phyloP scores from a whole-genome alignment of 768 basidiomycete species.

The Lactifluus pinguis region DNA sequence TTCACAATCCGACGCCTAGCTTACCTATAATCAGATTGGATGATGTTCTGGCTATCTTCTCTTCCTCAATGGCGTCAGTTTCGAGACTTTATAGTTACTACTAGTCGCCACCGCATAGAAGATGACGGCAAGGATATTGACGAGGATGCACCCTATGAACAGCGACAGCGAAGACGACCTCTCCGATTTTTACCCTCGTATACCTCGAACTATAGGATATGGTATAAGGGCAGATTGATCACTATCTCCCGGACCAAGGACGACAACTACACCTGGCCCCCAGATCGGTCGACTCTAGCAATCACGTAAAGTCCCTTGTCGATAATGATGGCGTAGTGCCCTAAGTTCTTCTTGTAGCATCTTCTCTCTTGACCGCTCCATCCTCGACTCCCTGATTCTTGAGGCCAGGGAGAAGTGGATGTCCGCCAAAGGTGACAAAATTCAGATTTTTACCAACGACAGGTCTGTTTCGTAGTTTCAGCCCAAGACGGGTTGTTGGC shows the following conservation, averaged over 20 bases:
- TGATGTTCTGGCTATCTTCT: conserved; percentile 59
- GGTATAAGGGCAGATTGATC: conserved; percentile 35
- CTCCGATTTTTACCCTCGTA: conserved; percentile 38
- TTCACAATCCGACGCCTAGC: background rate
- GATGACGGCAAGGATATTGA: conserved; percentile 25
- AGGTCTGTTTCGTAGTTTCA: conserved; percentile 21
- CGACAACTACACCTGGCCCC: conserved; percentile 27
- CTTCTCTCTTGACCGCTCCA: conserved; percentile 13
- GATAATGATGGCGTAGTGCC: background rate
- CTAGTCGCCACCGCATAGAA: conserved; percentile 40
- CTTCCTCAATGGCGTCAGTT: conserved; percentile 54
- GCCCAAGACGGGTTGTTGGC: background rate
- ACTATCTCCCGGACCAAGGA: conserved; percentile 28
- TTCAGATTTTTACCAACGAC: conserved; percentile 40
- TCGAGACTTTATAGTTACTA: conserved; percentile 31
- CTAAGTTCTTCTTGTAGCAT: conserved; percentile 1
- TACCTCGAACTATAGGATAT: conserved; percentile 33
- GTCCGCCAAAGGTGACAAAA: conserved; percentile 9
- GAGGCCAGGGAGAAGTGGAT: conserved; percentile 15
- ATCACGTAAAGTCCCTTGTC: conserved; percentile 30
- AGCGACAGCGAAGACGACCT: conserved; percentile 14
- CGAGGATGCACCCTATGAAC: background rate
- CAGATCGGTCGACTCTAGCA: conserved; percentile 32
- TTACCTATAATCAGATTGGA: conserved; percentile 43
- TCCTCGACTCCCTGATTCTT: conserved; percentile 15